These are phyloP conservation scores for Heritiera fomes DNA, from an alignment of 345 rosid species.

Conservation along the genomic window DNA sequence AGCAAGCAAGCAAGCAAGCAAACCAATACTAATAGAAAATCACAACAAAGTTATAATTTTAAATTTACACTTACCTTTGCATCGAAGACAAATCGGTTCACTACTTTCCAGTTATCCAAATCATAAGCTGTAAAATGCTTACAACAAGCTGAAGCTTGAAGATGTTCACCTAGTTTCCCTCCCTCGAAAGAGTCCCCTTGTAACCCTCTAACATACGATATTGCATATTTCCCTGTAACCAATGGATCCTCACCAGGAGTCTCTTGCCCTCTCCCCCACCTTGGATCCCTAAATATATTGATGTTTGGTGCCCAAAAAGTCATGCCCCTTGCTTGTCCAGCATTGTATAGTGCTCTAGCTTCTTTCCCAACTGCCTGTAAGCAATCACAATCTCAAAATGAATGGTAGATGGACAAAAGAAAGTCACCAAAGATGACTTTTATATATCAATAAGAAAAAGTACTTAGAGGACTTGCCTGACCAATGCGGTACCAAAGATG, in stretches of 20 bases:
- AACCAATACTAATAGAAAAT: not conserved
- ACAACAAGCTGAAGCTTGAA: conserved; percentile 58
- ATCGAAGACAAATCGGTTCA: conserved; percentile 57
- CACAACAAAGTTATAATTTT: too few species aligned
- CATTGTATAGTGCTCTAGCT: conserved; percentile 65
- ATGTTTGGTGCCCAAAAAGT: conserved; percentile 11
- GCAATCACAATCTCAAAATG: too few species aligned
- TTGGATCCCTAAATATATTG: conserved; percentile 5
- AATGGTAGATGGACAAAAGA: not conserved
- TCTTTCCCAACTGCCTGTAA: conserved; percentile 56
- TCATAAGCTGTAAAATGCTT: conserved; percentile 94
- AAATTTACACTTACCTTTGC: not conserved
- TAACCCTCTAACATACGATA: conserved; percentile 41
- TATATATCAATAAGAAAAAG: not conserved
- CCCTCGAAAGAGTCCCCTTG: conserved; percentile 62
- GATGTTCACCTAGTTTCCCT: conserved; percentile 39
- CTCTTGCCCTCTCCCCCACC: conserved; percentile 14
- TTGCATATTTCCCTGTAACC: not conserved
- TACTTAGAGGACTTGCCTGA: conserved; percentile 39
- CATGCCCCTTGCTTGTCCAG: conserved; percentile 24
- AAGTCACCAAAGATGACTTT: not conserved
- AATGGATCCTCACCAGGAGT: conserved; percentile 11
- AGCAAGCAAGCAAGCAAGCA: not conserved
- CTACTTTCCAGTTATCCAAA: conserved; percentile 79
- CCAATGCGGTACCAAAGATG: conserved; percentile 81